These are phyloP conservation scores for Agrostemma githago DNA, from an alignment of 148 eudicot genomes.

Conservation along the genomic window DNA sequence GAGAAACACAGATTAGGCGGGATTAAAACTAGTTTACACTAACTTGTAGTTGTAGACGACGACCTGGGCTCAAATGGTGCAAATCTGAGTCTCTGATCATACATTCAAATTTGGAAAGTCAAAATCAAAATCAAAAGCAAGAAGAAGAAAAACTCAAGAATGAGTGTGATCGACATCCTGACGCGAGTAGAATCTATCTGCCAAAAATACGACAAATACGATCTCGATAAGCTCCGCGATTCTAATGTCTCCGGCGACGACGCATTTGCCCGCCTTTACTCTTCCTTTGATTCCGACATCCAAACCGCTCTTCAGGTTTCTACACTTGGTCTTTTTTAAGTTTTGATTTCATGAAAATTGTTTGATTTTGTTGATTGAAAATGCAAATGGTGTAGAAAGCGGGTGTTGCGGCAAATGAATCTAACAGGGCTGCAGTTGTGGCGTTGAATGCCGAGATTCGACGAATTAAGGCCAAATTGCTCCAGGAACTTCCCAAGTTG, in stretches of 20 bases:
- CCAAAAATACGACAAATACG: slow-evolving; percentile 90
- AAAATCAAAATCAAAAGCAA: background rate
- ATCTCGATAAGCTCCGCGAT: slow-evolving; percentile 64
- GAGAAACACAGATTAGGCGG: no score
- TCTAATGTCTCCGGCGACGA: slow-evolving; percentile 78
- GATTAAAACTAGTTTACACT: no score
- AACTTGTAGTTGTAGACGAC: no score
- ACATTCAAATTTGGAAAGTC: background rate
- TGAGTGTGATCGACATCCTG: slow-evolving; percentile 76
- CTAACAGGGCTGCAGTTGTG: slow-evolving; percentile 68
- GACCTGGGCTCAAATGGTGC: no score
- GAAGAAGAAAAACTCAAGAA: slow-evolving; percentile 22
- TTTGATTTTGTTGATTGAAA: background rate
- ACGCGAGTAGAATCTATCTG: slow-evolving; percentile 90
- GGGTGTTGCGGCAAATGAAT: slow-evolving; percentile 63
- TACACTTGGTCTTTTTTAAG: background rate
- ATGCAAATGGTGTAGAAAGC: slow-evolving; percentile 55
- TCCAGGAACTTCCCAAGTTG: slow-evolving; percentile 89
- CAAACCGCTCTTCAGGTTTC: slow-evolving; percentile 67
- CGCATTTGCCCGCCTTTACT: slow-evolving; percentile 88
- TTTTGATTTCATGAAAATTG: background rate
- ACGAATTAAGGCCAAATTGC: slow-evolving; percentile 73
- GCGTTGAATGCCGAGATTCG: slow-evolving; percentile 98
- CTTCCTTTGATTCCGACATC: slow-evolving; percentile 70
- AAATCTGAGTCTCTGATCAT: no score